phyloP scores from a whole-genome alignment of 2,329 filamentous ascomycete species.

The Neopestalotiopsis sp. region DNA sequence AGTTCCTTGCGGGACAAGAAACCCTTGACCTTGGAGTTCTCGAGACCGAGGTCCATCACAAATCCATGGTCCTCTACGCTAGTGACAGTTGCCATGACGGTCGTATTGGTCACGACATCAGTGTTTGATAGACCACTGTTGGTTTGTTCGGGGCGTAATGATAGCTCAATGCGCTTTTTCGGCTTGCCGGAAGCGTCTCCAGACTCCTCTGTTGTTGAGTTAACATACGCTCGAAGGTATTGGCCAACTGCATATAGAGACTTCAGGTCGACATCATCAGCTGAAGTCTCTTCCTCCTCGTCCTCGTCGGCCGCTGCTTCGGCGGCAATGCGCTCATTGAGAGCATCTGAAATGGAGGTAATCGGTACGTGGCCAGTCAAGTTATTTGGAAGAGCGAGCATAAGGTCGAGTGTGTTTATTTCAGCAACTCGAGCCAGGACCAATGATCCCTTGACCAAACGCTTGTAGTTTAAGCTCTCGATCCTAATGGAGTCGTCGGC shows the following conservation, averaged over 20 bases:
- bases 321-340: constrained; percentile 78
- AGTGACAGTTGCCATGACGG: constrained; percentile 83
- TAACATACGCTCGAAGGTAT: constrained; percentile 84
- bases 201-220: constrained; percentile 75
- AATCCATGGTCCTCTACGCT: constrained; percentile 97
- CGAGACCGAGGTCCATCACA: constrained; percentile 88
- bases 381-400: constrained; percentile 89
- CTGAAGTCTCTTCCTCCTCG: constrained; percentile 52
- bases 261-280: constrained; percentile 71
- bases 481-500: constrained; percentile 70
- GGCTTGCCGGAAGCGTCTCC: constrained; percentile 58
- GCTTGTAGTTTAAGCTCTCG: constrained; percentile 91
- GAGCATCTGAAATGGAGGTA: constrained; percentile 83
- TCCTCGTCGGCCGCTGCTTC: constrained; percentile 63
- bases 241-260: constrained; percentile 82
- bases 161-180: constrained; percentile 86
- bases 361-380: constrained; percentile 87
- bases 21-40: constrained; percentile 70
- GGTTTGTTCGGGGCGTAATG: constrained; percentile 76
- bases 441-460: constrained; percentile 81
- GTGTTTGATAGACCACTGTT: constrained; percentile 77
- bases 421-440: constrained; percentile 85
- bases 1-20: constrained; percentile 89
- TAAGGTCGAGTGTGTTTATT: constrained; percentile 80
- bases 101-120: constrained; percentile 75